These are phyloP conservation scores for Tolypocladium tropicale DNA, from an alignment of 2,329 filamentous ascomycete genomes.

Conservation along the genomic window DNA sequence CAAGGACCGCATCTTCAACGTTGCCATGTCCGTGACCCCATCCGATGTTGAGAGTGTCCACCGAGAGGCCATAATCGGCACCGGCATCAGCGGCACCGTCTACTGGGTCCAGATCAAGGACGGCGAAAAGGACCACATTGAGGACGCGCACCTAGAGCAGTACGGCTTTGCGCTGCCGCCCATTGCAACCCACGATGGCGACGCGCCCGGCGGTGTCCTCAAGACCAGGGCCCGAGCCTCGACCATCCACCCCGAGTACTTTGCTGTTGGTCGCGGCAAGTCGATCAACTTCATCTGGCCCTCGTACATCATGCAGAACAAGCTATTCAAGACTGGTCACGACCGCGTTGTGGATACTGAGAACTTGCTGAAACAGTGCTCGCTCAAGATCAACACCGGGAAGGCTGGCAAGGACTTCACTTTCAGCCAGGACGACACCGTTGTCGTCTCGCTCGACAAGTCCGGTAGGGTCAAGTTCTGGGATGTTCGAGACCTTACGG, in stretches of 20 bases:
- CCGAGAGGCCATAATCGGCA: conserved; percentile 79
- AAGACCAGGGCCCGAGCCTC: conserved; percentile 93
- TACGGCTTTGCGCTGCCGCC: conserved; percentile 86
- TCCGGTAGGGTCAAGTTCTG: conserved; percentile 95
- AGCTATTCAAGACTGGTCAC: conserved; percentile 52
- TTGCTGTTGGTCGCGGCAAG: conserved; percentile 91
- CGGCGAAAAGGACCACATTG: conserved; percentile 67
- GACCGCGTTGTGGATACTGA: conserved; percentile 74
- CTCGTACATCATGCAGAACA: conserved; percentile 50
- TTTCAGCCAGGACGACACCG: conserved; percentile 92
- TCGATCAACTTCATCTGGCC: conserved; percentile 85
- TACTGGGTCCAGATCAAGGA: conserved; percentile 85
- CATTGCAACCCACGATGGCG: conserved; percentile 75
- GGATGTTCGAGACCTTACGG: conserved; percentile 77
- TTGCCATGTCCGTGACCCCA: conserved; percentile 66
- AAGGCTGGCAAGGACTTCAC: conserved; percentile 98
- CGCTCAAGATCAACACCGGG: conserved; percentile 87
- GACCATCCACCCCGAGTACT: conserved; percentile 81
- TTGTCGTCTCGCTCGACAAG: conserved; percentile 93
- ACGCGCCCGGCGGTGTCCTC: conserved; percentile 80
- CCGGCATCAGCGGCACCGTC: conserved; percentile 89
- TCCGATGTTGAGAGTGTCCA: conserved; percentile 44
- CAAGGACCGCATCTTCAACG: conserved; percentile 90
- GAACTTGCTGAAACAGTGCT: conserved; percentile 75
- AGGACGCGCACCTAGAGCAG: conserved; percentile 68